phyloP scores from a whole-genome alignment of 2,329 filamentous ascomycete species.

The Fusarium tanahbumbuense region DNA sequence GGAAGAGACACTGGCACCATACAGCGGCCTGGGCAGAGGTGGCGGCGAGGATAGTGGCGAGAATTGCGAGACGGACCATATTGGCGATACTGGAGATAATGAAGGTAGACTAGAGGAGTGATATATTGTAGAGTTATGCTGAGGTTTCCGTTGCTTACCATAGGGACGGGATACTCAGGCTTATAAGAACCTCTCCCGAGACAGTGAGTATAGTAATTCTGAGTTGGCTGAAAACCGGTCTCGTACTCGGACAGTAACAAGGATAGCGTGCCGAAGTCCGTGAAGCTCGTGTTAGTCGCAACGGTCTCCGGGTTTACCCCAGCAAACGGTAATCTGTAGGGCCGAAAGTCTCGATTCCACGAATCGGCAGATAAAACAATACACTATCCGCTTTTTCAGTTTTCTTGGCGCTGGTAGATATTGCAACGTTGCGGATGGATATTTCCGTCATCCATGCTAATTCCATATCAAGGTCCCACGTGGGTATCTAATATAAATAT shows the following conservation, averaged over 20 bases:
- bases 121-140: neutral
- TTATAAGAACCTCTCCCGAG: neutral
- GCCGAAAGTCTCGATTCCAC: neutral
- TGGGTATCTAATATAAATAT: neutral
- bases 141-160: too few relatives aligned
- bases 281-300: neutral
- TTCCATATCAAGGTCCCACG: neutral
- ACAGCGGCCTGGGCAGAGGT: neutral
- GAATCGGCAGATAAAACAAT: neutral
- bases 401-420: neutral
- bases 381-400: neutral
- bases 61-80: neutral
- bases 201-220: too few relatives aligned
- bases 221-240: neutral
- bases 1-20: neutral
- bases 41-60: neutral
- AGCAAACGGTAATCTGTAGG: neutral
- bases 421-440: neutral
- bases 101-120: neutral
- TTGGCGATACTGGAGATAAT: neutral
- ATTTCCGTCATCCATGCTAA: neutral
- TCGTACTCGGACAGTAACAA: neutral
- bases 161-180: too few relatives aligned
- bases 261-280: neutral
- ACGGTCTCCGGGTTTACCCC: neutral